Evolutionary conservation across 2,329 filamentous ascomycete genomes (phyloP), one percentile per base, ranked within the genome.

Genomic region (Rugonectria rugulosa): DNA sequence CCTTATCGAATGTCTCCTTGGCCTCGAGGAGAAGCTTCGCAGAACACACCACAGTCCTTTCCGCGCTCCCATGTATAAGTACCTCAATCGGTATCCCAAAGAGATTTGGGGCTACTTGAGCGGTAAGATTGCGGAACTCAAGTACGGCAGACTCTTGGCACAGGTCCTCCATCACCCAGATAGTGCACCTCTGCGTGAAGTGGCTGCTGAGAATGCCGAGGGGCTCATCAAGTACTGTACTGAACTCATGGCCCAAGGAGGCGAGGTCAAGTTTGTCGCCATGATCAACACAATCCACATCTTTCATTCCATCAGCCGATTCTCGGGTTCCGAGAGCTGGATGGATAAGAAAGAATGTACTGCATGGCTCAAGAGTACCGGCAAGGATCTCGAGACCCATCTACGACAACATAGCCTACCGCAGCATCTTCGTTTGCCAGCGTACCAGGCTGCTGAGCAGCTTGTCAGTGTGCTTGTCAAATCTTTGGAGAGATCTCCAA

Each of bases 21-120:
- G 92, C 36, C 81, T 99, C 0, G 95, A 99, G 72, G 85, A 89
- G 48, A 90, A 89, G 61, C 79, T 99, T 32, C 86, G 95, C 26
- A 81, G 95, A 57, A 99, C 95, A 2, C 89, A 93, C 42, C 88
- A 91, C 65, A 98, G 93, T 67, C 94, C 94, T 1, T 98, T 99
- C 81, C 85, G 96, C 38, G 85, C 88, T 55, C 94, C 95, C 1
- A 82, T 99, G 17, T 92, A 96, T 72, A 91, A 92, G 69, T 99
- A 96, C 71, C 83, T 99, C 59, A 97, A 97, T 72, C 86, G 92
- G 56, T 99, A 98, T 69, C 88, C 95, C 0, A 89, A 90, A 60
- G 93, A 99, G 68, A 86, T 93, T 5, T 96, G 92, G 88, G 76
- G 81, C 1, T 89, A 92, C 67, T 88, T 98, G 61, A 80, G 89